Percentiles rank a stretch among this genome's conserved stretches.
These are phyloP conservation scores for Xylaria sp. DNA, from an alignment of 495 filamentous ascomycete species.

Conservation along the genomic window DNA sequence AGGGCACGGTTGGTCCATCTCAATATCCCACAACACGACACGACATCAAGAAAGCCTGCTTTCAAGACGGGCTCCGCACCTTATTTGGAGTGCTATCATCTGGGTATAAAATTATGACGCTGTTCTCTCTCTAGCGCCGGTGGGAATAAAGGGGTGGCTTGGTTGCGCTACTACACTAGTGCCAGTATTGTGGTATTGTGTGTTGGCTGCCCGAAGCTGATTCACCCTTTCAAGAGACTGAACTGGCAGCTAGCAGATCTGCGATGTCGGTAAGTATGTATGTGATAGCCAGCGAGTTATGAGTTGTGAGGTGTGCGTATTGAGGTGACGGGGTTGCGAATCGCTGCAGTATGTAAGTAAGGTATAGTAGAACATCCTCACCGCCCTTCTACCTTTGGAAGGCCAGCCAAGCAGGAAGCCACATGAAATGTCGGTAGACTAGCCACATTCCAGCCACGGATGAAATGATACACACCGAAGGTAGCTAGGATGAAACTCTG, in stretches of 20 bases:
- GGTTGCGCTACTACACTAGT: background rate
- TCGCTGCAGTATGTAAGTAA: too few relatives aligned
- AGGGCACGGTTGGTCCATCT: too few relatives aligned
- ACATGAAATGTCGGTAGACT: background rate
- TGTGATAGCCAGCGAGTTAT: background rate
- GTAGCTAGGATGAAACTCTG: background rate
- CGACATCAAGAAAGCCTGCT: too few relatives aligned
- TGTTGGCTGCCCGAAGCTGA: background rate
- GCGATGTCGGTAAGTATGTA: background rate
- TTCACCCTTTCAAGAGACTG: background rate
- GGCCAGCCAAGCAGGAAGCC: constrained; percentile 9
- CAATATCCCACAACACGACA: background rate
- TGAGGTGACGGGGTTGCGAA: background rate
- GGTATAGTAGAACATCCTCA: background rate
- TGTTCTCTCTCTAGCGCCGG: background rate
- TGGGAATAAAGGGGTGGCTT: background rate
- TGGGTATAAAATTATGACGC: background rate
- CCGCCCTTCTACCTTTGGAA: background rate
- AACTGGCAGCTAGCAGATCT: background rate
- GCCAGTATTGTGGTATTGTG: background rate
- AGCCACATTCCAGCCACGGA: constrained; percentile 22
- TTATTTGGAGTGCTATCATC: background rate
- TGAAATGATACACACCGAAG: constrained; percentile 19
- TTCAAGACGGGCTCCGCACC: background rate
- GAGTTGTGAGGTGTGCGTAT: constrained; percentile 1